Evolutionary conservation across 805 yeast species (phyloP).

Genomic region (Blastobotrys peoriensis): DNA sequence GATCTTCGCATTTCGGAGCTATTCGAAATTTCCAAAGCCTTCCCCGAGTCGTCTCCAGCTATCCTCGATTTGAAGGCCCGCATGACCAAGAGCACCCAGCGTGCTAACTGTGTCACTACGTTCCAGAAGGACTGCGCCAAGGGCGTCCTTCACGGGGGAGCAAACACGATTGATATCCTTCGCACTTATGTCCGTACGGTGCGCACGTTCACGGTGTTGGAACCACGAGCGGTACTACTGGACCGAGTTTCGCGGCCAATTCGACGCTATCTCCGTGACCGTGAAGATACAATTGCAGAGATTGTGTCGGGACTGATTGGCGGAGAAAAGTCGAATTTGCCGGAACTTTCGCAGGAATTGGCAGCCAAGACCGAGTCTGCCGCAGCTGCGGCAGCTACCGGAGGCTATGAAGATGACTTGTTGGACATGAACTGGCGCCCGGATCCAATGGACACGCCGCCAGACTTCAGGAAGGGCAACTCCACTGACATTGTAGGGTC

Average conservation of each 20-base stretch:
- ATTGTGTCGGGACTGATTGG: constrained; percentile 67
- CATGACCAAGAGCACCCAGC: constrained; percentile 41
- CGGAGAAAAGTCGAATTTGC: constrained; percentile 36
- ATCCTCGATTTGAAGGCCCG: constrained; percentile 54
- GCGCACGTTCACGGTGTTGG: constrained; percentile 65
- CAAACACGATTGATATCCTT: constrained; percentile 68
- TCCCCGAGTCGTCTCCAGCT: constrained; percentile 48
- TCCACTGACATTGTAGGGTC: constrained; percentile 62
- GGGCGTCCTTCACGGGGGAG: constrained; percentile 68
- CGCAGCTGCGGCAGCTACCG: constrained; percentile 12
- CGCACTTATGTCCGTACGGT: constrained; percentile 65
- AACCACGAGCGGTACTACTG: constrained; percentile 77
- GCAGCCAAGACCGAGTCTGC: constrained; percentile 17
- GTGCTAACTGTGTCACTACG: constrained; percentile 44
- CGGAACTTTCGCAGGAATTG: constrained; percentile 53
- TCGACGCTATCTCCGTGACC: constrained; percentile 58
- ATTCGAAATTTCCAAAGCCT: constrained; percentile 49
- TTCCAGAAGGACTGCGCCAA: constrained; percentile 43
- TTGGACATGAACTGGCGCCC: constrained; percentile 64
- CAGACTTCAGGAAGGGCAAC: constrained; percentile 63
- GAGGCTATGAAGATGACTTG: constrained; percentile 38
- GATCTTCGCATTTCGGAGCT: constrained; percentile 52
- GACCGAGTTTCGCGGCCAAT: constrained; percentile 77
- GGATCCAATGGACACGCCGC: constrained; percentile 86
- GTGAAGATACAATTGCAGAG: constrained; percentile 65